These are phyloP conservation scores for Dissophora ornata DNA, from an alignment of 192 early-diverging fungal species.

Conservation along the genomic window DNA sequence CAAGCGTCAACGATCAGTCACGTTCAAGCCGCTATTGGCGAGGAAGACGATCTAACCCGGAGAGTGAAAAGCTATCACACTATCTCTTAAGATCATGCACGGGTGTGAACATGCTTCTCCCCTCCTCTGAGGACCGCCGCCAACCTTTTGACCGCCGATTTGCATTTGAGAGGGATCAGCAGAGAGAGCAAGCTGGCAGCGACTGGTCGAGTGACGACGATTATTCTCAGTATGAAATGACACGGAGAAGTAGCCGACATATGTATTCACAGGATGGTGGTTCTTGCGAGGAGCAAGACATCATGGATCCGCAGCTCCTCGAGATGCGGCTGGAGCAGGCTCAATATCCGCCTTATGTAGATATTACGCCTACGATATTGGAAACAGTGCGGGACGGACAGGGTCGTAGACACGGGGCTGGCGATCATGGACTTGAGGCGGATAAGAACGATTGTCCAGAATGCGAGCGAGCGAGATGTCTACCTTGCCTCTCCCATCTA, in stretches of 20 bases:
- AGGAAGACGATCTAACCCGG: conserved; percentile 10
- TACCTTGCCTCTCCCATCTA: not conserved
- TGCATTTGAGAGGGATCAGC: conserved; percentile 1
- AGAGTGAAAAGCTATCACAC: conserved; percentile 20
- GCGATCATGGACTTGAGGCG: not conserved
- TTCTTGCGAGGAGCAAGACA: not conserved
- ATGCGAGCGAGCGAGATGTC: conserved; percentile 6
- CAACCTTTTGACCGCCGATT: not conserved
- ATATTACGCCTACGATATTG: not conserved
- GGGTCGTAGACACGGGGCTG: not conserved
- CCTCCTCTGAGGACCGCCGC: conserved; percentile 21
- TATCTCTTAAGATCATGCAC: conserved; percentile 28
- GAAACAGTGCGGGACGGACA: not conserved
- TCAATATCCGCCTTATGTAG: conserved; percentile 8
- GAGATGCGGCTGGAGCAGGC: conserved; percentile 12
- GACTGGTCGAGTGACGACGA: conserved; percentile 45
- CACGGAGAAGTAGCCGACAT: conserved; percentile 14
- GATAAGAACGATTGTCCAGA: not conserved
- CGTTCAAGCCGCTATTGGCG: conserved; percentile 9
- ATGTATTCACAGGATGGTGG: not conserved
- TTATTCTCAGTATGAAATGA: conserved; percentile 28
- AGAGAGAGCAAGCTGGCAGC: conserved; percentile 20
- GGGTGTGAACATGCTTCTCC: conserved; percentile 14
- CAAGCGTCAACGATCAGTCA: not conserved
- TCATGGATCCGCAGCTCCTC: not conserved